Evolutionary conservation across 495 filamentous ascomycete genomes (phyloP).

Genomic region (Penicillium herquei): DNA sequence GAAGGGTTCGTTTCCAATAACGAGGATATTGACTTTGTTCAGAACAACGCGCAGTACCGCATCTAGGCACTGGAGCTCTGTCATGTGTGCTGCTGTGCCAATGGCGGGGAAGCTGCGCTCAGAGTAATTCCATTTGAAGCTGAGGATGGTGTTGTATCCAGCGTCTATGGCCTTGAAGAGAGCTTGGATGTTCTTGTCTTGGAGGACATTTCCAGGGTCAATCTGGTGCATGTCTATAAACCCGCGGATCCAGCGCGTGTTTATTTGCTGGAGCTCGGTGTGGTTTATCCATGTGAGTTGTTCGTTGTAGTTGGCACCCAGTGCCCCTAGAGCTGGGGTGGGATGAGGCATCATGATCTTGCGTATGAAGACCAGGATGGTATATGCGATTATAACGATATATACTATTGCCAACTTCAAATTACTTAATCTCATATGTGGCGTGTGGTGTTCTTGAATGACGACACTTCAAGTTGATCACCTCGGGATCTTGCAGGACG

Average conservation of each 20-base stretch:
- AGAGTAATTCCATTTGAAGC: constrained; percentile 13
- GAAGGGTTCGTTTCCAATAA: constrained; percentile 18
- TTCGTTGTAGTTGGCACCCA: constrained; percentile 17
- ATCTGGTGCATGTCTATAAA: constrained; percentile 19
- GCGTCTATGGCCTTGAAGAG: constrained; percentile 10
- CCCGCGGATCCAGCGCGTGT: constrained; percentile 14
- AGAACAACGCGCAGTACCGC: constrained; percentile 6
- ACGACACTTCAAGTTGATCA: too few relatives aligned
- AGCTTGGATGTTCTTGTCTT: constrained; percentile 10
- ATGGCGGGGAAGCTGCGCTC: constrained; percentile 3
- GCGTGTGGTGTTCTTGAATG: too few relatives aligned
- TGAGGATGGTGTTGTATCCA: constrained; percentile 8
- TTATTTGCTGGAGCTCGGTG: constrained; percentile 3
- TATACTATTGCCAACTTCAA: too few relatives aligned
- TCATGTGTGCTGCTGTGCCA: neutral
- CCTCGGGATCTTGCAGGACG: too few relatives aligned
- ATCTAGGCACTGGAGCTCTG: constrained; percentile 4
- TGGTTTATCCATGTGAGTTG: constrained; percentile 9
- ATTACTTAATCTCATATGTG: neutral
- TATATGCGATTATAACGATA: too few relatives aligned
- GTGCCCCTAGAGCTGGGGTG: neutral
- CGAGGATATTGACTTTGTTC: constrained; percentile 11
- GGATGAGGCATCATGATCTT: neutral
- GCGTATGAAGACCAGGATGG: too few relatives aligned
- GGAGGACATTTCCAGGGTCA: neutral